Conservation (phyloP, 1,284 basidiomycete species). For the Leucoagaricus sp. region DNA sequence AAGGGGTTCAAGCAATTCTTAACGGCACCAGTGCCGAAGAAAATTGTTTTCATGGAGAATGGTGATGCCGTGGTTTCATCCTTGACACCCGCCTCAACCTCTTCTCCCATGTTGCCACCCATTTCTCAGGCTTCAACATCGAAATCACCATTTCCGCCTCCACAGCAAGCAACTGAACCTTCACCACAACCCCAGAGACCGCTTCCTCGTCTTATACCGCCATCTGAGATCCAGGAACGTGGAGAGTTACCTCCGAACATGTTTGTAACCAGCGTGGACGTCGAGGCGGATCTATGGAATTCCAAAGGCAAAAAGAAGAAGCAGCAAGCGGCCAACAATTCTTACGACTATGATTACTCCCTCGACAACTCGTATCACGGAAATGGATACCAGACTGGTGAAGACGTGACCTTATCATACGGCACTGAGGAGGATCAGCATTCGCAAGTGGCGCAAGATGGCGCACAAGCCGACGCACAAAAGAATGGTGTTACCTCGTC, state of each 20-base stretch:
- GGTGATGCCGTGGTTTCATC: neutral
- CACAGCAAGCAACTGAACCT: neutral
- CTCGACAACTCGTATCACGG: neutral
- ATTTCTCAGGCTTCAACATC: neutral
- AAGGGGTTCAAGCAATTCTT: slow-evolving; percentile 63
- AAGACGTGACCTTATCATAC: slow-evolving; percentile 15
- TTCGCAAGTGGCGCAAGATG: slow-evolving; percentile 12
- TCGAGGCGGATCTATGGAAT: slow-evolving; percentile 48
- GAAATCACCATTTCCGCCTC: neutral
- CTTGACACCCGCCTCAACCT: neutral
- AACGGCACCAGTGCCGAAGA: slow-evolving; percentile 45
- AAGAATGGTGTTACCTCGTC: slow-evolving; percentile 17
- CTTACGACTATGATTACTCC: neutral
- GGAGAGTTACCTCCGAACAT: slow-evolving; percentile 58
- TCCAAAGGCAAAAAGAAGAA: slow-evolving; percentile 20
- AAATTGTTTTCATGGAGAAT: slow-evolving; percentile 56
- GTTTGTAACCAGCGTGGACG: slow-evolving; percentile 69
- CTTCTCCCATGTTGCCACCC: slow-evolving; percentile 1
- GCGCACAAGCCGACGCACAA: neutral
- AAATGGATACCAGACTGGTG: slow-evolving; percentile 9
- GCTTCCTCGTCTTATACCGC: slow-evolving; percentile 52
- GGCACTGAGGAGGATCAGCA: slow-evolving; percentile 12
- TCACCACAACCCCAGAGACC: neutral
- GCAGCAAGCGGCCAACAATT: slow-evolving; percentile 14
- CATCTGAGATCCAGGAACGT: slow-evolving; percentile 56